These are phyloP conservation scores for Raffaelea albimanens DNA, from an alignment of 2,329 filamentous ascomycete species.

Conservation along the genomic window DNA sequence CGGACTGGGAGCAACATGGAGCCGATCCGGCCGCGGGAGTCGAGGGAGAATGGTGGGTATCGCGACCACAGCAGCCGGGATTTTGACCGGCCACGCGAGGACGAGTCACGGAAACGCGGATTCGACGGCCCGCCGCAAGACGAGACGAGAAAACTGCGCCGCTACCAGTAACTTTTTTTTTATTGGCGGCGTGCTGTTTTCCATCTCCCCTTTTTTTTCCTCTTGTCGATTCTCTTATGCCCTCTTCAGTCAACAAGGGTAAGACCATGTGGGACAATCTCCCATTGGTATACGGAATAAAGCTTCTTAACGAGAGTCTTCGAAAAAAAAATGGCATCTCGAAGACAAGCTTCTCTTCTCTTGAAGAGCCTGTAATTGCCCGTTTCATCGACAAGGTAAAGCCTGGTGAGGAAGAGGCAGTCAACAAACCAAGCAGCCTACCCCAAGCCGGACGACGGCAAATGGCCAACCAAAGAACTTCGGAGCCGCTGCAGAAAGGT, in stretches of 20 bases:
- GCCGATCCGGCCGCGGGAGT: slow-evolving; percentile 14
- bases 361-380: no score
- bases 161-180: slow-evolving; percentile 39
- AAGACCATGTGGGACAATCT: no score
- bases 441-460: no score
- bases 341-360: no score
- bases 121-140: slow-evolving; percentile 76
- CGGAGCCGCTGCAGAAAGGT: no score
- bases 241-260: no score
- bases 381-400: slow-evolving; percentile 1
- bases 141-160: slow-evolving; percentile 59
- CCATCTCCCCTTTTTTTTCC: not conserved
- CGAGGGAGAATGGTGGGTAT: slow-evolving; percentile 18
- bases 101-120: slow-evolving; percentile 55
- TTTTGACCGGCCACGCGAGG: slow-evolving; percentile 32
- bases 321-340: no score
- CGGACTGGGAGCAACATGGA: slow-evolving; percentile 19
- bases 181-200: slow-evolving; percentile 31
- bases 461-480: no score
- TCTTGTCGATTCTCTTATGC: not conserved
- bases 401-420: not conserved
- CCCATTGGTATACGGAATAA: no score
- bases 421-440: no score
- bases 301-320: no score
- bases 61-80: slow-evolving; percentile 17